These are phyloP conservation scores for Eucalyptus marginata DNA, from an alignment of 345 rosid genomes.

Conservation along the genomic window DNA sequence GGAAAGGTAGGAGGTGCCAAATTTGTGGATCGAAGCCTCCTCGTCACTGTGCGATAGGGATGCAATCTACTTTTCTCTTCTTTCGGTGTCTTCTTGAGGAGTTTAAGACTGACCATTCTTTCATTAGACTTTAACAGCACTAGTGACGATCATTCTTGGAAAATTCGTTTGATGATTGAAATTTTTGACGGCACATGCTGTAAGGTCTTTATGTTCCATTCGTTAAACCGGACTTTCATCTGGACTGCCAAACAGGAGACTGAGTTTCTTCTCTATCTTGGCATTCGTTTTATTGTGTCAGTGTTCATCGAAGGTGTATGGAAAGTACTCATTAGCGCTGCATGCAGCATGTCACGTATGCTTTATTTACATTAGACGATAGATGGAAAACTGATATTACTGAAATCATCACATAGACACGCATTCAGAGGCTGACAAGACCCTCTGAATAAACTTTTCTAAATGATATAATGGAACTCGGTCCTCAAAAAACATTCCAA, in stretches of 20 bases:
- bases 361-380: background rate
- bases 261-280: background rate
- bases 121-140: background rate
- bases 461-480: background rate
- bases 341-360: background rate
- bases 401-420: background rate
- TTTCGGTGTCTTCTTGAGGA: background rate
- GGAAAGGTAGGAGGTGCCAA: constrained; percentile 86
- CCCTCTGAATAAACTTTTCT: background rate
- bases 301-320: background rate
- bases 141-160: background rate
- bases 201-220: background rate
- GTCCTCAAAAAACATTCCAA: background rate
- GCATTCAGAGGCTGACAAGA: background rate
- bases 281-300: background rate
- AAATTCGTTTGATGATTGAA: background rate
- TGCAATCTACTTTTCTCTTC: background rate
- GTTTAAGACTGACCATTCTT: background rate
- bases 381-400: background rate
- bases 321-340: background rate
- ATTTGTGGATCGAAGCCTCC: constrained; percentile 55
- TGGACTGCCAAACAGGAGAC: background rate
- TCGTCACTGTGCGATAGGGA: constrained; percentile 51
- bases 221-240: background rate
- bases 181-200: background rate